Evolutionary conservation across 345 rosid genomes (phyloP), one percentile per base, ranked within the genome.

Genomic region (Gossypium raimondii): DNA sequence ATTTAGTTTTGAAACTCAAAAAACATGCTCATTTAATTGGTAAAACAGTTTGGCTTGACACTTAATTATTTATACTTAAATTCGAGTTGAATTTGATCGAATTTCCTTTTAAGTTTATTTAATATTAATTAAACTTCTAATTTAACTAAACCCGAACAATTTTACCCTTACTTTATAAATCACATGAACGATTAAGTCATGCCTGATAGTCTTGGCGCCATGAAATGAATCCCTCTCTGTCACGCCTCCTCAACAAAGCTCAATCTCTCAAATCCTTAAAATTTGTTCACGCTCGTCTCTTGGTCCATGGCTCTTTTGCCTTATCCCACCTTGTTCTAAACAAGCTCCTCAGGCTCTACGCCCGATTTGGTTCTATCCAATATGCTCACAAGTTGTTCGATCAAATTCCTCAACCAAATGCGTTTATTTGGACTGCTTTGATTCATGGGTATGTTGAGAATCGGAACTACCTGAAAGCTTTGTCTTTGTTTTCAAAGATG

Each of bases 341-440:
- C 79, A 75, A 78, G 48, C 50, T 82, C 16, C 62, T 75, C 0
- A 72, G 82, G 12, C 24, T 71, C 2, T 78, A 78, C 45, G 65
- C 57, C 0, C 51, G 61, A 57, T 11, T 78, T 75, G 70, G 78
- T 52, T 64, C 72, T 65, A 67, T 45, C 22, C 44, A 67, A 12
- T 20, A 47, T 27, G 82, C 84, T 24, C 76, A 67, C 48, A 79
- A 72, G 27, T 51, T 79, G 77, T 79, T 79, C 51, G 84, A 77
- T 67, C 76, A 59, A 79, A 84, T 84, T 69, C 79, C 76, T 9
- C 64, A 84, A 29, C 75, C 79, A 77, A 81, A 84, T 41, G 64
- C 78, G 14, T 81, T 77, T 75, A 65, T 81, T 3, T 74, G 81
- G 82, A 77, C 82, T 10, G 55, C 76, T 22, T 77, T 81, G 73